Conservation (phyloP, 805 yeast genomes). For the Metschnikowia proteae region DNA sequence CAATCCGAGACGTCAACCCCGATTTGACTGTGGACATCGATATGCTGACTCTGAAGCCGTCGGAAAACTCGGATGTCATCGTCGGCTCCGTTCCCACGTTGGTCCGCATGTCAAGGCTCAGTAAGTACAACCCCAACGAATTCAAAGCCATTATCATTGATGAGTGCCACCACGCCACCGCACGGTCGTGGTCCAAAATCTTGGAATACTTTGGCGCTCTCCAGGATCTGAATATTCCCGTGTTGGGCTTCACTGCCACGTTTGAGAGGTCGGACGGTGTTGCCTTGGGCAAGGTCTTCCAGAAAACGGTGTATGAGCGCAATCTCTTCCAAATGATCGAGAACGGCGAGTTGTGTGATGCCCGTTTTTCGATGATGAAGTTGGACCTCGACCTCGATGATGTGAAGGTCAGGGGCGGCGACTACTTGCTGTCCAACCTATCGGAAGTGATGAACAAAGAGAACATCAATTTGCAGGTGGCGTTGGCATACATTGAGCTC, state of each 20-base stretch:
- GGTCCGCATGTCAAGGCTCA: conserved; percentile 42
- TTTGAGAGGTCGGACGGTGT: conserved; percentile 70
- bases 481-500: conserved; percentile 46
- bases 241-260: conserved; percentile 89
- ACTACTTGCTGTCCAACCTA: conserved; percentile 50
- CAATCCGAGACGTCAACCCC: conserved; percentile 49
- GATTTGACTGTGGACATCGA: conserved; percentile 56
- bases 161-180: conserved; percentile 91
- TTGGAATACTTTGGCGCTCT: conserved; percentile 56
- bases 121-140: conserved; percentile 51
- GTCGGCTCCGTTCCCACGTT: conserved; percentile 78
- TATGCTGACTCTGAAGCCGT: conserved; percentile 53
- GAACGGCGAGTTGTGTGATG: conserved; percentile 67
- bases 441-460: conserved; percentile 53
- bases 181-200: conserved; percentile 58
- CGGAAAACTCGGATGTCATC: conserved; percentile 53
- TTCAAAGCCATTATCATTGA: conserved; percentile 76
- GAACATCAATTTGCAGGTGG: conserved; percentile 52
- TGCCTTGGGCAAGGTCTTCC: conserved; percentile 57
- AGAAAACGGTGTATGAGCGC: conserved; percentile 69
- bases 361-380: conserved; percentile 56
- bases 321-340: conserved; percentile 61
- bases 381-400: conserved; percentile 43
- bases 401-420: conserved; percentile 39
- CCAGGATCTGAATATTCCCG: conserved; percentile 43